These are phyloP conservation scores for Colletotrichum tofieldiae DNA, from an alignment of 2,329 filamentous ascomycete genomes.

Conservation along the genomic window DNA sequence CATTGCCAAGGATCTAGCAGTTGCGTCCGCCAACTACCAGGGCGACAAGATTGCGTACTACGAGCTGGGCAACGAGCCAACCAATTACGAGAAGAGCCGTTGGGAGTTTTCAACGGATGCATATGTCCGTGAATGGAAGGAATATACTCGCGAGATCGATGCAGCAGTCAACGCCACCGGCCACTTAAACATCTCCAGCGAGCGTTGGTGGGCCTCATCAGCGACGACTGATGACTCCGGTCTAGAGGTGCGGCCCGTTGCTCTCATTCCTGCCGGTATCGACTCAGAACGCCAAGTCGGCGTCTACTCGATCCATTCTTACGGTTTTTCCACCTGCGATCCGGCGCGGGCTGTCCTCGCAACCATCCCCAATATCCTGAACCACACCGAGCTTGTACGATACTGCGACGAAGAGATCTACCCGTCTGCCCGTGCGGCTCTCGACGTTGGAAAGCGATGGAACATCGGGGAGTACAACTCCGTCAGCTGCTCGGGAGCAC, in stretches of 20 bases:
- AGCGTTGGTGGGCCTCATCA: conserved; percentile 44
- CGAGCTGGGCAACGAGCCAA: conserved; percentile 45
- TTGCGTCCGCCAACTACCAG: conserved; percentile 38
- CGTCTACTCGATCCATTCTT: conserved; percentile 41
- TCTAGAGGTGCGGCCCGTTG: conserved; percentile 43
- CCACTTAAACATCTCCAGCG: not conserved
- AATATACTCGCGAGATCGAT: conserved; percentile 27
- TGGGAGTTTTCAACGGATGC: conserved; percentile 39
- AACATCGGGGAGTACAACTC: conserved; percentile 58
- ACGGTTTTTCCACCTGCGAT: conserved; percentile 38
- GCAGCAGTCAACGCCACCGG: conserved; percentile 31
- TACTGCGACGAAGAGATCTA: conserved; percentile 40
- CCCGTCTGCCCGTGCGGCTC: conserved; percentile 31
- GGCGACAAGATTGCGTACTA: conserved; percentile 41
- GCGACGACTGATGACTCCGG: conserved; percentile 43
- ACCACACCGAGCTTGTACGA: conserved; percentile 39
- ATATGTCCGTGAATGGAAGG: conserved; percentile 41
- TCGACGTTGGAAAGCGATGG: conserved; percentile 39
- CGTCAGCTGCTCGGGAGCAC: conserved; percentile 57
- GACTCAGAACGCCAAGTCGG: conserved; percentile 43
- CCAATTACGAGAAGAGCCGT: conserved; percentile 33
- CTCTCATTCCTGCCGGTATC: conserved; percentile 42
- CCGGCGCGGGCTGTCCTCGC: conserved; percentile 20
- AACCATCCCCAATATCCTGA: conserved; percentile 36
- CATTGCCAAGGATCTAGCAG: conserved; percentile 42